Evolutionary conservation across 805 yeast genomes (phyloP).

Genomic region (Kazachstania bromeliacearum): DNA sequence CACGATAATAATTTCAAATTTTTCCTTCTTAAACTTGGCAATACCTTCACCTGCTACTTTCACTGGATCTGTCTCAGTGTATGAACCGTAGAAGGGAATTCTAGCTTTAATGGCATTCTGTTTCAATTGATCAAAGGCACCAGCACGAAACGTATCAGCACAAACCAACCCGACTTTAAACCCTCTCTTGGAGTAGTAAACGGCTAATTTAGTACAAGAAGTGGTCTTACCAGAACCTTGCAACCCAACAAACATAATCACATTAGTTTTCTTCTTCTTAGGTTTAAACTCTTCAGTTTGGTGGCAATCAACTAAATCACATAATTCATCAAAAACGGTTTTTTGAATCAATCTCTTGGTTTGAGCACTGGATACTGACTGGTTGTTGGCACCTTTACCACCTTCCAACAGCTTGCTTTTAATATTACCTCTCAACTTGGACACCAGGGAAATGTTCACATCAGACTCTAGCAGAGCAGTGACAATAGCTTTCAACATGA

Average conservation of each 20-base stretch:
- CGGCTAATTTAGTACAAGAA: constrained; percentile 92
- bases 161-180: constrained; percentile 93
- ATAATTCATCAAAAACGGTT: constrained; percentile 87
- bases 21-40: constrained; percentile 78
- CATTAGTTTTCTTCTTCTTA: constrained; percentile 66
- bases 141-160: constrained; percentile 99
- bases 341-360: constrained; percentile 78
- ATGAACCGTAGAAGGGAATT: constrained; percentile 90
- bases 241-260: constrained; percentile 95
- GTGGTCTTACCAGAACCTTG: constrained; percentile 99
- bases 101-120: constrained; percentile 94
- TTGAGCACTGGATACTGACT: constrained; percentile 34
- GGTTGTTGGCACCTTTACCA: constrained; percentile 32
- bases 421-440: constrained; percentile 63
- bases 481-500: constrained; percentile 77
- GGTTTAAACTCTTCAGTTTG: constrained; percentile 56
- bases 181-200: constrained; percentile 86
- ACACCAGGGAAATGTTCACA: constrained; percentile 80
- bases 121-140: constrained; percentile 97
- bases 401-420: constrained; percentile 47
- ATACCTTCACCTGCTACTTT: constrained; percentile 89
- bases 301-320: constrained; percentile 69
- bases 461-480: constrained; percentile 90
- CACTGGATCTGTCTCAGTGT: constrained; percentile 92
- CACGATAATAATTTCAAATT: constrained; percentile 86